Conservation (phyloP, 768 basidiomycete species). For the Tylopilus rubrobrunneus region DNA sequence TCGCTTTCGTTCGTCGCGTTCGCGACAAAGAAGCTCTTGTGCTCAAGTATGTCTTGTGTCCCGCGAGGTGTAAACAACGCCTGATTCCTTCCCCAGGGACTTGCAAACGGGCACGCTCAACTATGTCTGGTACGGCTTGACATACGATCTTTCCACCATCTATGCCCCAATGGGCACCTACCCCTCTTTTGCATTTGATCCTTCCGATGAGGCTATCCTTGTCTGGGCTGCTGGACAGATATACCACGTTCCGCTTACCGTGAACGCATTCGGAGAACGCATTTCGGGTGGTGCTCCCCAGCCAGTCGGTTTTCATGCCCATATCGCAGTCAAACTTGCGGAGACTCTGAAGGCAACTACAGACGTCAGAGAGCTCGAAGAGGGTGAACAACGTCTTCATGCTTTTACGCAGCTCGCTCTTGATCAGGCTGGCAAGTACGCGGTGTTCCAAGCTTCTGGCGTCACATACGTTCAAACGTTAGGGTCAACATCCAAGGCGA, state of each 20-base stretch:
- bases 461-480: slow-evolving; percentile 26
- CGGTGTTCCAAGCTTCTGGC: slow-evolving; percentile 68
- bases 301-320: slow-evolving; percentile 57
- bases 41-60: slow-evolving; percentile 48
- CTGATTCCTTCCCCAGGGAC: slow-evolving; percentile 42
- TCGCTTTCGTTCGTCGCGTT: slow-evolving; percentile 72
- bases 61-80: background rate
- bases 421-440: slow-evolving; percentile 49
- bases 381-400: slow-evolving; percentile 50
- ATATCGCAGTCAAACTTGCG: slow-evolving; percentile 61
- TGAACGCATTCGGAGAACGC: slow-evolving; percentile 44
- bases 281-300: slow-evolving; percentile 37
- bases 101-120: slow-evolving; percentile 61
- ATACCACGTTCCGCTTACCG: slow-evolving; percentile 50
- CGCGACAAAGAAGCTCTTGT: slow-evolving; percentile 71
- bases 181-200: slow-evolving; percentile 62
- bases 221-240: slow-evolving; percentile 77
- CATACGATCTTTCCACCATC: slow-evolving; percentile 58
- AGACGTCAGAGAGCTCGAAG: slow-evolving; percentile 53
- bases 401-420: slow-evolving; percentile 61
- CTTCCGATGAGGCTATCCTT: slow-evolving; percentile 38
- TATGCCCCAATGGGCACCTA: slow-evolving; percentile 81
- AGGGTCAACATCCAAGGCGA: slow-evolving; percentile 28
- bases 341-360: slow-evolving; percentile 48
- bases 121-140: slow-evolving; percentile 65